Evolutionary conservation across 768 basidiomycete species (phyloP).

Genomic region (Omphalotus guepiniiformis): DNA sequence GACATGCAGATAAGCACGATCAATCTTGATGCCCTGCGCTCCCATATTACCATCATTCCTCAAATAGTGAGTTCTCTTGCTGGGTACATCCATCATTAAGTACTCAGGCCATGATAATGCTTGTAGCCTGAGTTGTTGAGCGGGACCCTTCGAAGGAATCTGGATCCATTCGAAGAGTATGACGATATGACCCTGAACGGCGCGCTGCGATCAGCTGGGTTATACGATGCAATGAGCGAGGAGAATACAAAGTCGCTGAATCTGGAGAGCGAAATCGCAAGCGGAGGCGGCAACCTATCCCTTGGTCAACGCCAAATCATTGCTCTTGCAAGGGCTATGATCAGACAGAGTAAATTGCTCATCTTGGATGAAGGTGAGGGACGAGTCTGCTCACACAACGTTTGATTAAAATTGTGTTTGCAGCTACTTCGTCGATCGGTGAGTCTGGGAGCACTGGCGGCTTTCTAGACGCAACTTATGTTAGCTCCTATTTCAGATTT

Average conservation of each 20-base stretch:
- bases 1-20: conserved; percentile 32
- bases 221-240: conserved; percentile 35
- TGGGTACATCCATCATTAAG: background rate
- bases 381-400: conserved; percentile 17
- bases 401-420: conserved; percentile 20
- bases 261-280: conserved; percentile 40
- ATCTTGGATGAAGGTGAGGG: conserved; percentile 56
- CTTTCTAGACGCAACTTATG: background rate
- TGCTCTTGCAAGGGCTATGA: conserved; percentile 59
- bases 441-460: background rate
- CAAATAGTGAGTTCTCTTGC: conserved; percentile 13
- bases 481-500: conserved; percentile 37
- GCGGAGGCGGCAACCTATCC: conserved; percentile 68
- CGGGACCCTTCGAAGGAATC: conserved; percentile 59
- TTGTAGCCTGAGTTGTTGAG: conserved; percentile 48
- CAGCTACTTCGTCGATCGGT: conserved; percentile 50
- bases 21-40: conserved; percentile 41
- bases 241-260: conserved; percentile 46
- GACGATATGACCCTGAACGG: conserved; percentile 43
- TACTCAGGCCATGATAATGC: background rate
- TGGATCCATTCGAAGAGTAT: conserved; percentile 63
- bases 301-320: conserved; percentile 74
- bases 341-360: conserved; percentile 55
- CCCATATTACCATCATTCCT: conserved; percentile 41
- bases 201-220: conserved; percentile 35